Conservation (phyloP, 1,139 yeast genomes). For the Scheffersomyces lignicola region DNA sequence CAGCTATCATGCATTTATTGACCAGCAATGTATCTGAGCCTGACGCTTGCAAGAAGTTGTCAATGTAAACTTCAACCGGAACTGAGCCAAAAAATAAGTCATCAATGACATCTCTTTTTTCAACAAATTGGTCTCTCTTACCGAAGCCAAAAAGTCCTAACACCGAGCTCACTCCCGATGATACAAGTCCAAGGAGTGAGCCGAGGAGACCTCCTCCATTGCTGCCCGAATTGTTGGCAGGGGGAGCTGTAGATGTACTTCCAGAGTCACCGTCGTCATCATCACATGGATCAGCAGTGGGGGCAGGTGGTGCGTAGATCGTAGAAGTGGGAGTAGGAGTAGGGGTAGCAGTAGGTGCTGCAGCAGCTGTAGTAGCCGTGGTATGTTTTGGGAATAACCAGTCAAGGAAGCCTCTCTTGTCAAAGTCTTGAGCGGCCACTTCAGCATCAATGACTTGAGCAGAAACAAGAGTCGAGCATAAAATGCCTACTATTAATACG, state of each 20-base stretch:
- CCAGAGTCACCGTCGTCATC: not conserved
- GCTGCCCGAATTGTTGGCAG: not conserved
- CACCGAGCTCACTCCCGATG: no score
- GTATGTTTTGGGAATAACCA: constrained; percentile 1
- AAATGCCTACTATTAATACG: not conserved
- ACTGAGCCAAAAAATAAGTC: no score
- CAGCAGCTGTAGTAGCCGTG: constrained; percentile 4
- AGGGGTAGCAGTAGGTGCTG: constrained; percentile 4
- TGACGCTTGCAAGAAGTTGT: no score
- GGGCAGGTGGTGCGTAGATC: constrained; percentile 1
- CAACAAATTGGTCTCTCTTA: no score
- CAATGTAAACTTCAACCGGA: no score
- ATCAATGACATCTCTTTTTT: no score
- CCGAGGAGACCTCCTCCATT: no score
- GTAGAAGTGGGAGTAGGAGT: constrained; percentile 4
- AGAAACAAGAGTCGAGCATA: not conserved
- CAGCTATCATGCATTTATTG: no score
- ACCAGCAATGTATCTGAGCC: no score
- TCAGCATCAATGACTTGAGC: not conserved
- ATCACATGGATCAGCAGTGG: not conserved
- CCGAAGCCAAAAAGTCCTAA: no score
- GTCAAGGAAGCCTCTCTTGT: constrained; percentile 5
- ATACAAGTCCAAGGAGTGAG: no score
- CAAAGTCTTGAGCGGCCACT: not conserved
- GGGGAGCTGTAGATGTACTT: not conserved